phyloP scores from a whole-genome alignment of 2,329 filamentous ascomycete species.

The Fusarium chuoi region DNA sequence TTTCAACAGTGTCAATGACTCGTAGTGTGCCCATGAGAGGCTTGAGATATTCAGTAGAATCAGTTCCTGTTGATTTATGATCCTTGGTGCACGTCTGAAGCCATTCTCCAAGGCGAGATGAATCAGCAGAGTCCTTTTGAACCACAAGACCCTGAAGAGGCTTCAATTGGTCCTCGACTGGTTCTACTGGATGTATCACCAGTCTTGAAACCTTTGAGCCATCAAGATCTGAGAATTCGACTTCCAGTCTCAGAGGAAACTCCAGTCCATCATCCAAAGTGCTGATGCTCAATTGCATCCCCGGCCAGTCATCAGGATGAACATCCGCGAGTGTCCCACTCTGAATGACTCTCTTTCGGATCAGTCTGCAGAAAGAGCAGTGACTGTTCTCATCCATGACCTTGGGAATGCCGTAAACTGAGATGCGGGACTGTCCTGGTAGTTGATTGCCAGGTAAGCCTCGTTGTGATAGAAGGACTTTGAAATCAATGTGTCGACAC shows the following conservation, averaged over 20 bases:
- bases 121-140: neutral
- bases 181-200: neutral
- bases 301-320: neutral
- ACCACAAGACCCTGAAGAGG: conserved; percentile 7
- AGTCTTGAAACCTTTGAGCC: neutral
- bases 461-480: neutral
- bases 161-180: neutral
- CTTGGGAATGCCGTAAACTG: neutral
- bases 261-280: neutral
- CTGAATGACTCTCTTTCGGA: neutral
- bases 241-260: conserved; percentile 4
- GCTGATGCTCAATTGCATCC: neutral
- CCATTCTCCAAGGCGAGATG: neutral
- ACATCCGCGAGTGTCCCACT: neutral
- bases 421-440: conserved; percentile 8
- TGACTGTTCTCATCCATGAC: neutral
- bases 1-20: neutral
- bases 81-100: neutral
- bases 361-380: conserved; percentile 9
- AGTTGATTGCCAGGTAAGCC: conserved; percentile 13
- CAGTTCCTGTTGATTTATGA: neutral
- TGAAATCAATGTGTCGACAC: conserved; percentile 22
- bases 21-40: neutral
- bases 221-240: neutral
- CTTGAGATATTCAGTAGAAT: neutral